Conservation (phyloP, 1,284 basidiomycete genomes). For the Irpex sp. region DNA sequence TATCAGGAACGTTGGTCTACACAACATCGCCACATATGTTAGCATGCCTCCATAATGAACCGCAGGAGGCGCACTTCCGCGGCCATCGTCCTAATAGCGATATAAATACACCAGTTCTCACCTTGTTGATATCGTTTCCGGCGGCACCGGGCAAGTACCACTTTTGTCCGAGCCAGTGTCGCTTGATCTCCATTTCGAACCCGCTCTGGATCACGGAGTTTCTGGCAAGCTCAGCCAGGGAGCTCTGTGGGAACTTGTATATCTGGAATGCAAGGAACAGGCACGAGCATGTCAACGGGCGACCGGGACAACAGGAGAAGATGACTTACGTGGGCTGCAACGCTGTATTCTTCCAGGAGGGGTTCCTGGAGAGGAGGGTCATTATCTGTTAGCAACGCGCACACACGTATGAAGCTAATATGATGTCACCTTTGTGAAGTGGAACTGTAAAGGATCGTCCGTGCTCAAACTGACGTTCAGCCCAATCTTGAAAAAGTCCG, state of each 20-base stretch:
- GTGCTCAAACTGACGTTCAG: constrained; percentile 97
- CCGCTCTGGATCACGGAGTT: constrained; percentile 97
- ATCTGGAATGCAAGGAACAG: constrained; percentile 45
- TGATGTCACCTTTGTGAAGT: constrained; percentile 95
- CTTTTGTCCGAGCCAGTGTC: constrained; percentile 90
- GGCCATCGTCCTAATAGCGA: constrained; percentile 5
- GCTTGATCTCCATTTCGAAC: constrained; percentile 98
- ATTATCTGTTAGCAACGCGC: too few species aligned
- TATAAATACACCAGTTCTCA: constrained; percentile 21
- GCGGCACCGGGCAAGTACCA: constrained; percentile 88
- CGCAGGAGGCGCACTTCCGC: not conserved
- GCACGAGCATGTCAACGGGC: not conserved
- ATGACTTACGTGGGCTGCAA: constrained; percentile 82
- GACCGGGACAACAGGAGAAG: not conserved
- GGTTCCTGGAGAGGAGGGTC: constrained; percentile 75
- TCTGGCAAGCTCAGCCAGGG: constrained; percentile 85
- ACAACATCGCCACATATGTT: constrained; percentile 1
- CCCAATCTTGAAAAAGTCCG: constrained; percentile 95
- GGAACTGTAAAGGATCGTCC: constrained; percentile 93
- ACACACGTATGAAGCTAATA: too few species aligned
- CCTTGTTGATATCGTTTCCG: constrained; percentile 92
- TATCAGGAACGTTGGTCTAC: constrained; percentile 94
- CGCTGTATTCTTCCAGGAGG: constrained; percentile 94
- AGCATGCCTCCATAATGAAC: not conserved
- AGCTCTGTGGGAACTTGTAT: constrained; percentile 85